Evolutionary conservation across 148 eudicot species (phyloP).

Genomic region (Camellia sinensis): DNA sequence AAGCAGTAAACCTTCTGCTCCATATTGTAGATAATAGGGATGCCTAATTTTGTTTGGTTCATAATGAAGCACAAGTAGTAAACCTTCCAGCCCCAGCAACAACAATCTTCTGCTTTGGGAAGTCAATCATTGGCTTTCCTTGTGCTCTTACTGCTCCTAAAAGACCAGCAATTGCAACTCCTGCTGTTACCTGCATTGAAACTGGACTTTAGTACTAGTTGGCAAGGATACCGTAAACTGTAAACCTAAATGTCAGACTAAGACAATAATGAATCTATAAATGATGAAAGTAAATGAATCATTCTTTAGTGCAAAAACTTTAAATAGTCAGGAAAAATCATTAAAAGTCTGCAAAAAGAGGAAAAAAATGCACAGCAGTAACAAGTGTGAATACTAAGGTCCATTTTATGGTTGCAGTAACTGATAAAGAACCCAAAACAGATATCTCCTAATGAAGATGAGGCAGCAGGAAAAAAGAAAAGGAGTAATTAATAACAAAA

Average conservation of each 20-base stretch:
- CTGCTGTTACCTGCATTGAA: conserved; percentile 86
- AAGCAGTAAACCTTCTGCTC: neutral
- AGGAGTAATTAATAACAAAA: too few species aligned
- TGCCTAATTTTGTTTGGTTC: neutral
- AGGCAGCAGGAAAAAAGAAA: neutral
- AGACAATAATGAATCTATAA: neutral
- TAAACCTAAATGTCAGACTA: neutral
- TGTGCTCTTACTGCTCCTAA: conserved; percentile 99
- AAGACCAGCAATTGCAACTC: conserved; percentile 98
- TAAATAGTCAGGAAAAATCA: neutral
- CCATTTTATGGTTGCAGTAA: neutral
- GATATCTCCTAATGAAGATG: neutral
- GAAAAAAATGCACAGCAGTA: neutral
- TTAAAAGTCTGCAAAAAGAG: neutral
- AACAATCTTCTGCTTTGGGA: conserved; percentile 92
- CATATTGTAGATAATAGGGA: neutral
- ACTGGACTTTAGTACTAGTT: conserved; percentile 10
- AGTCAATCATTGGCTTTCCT: conserved; percentile 94
- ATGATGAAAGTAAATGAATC: neutral
- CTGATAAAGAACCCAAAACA: neutral
- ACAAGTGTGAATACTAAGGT: neutral
- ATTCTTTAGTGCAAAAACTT: neutral
- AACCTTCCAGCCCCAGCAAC: conserved; percentile 99
- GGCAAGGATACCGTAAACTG: neutral
- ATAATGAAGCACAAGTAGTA: conserved; percentile 11